Percentiles rank a stretch among this genome's conserved stretches.
phyloP scores from a whole-genome alignment of 1,284 basidiomycete genomes.

The Apiotrichum siamense region DNA sequence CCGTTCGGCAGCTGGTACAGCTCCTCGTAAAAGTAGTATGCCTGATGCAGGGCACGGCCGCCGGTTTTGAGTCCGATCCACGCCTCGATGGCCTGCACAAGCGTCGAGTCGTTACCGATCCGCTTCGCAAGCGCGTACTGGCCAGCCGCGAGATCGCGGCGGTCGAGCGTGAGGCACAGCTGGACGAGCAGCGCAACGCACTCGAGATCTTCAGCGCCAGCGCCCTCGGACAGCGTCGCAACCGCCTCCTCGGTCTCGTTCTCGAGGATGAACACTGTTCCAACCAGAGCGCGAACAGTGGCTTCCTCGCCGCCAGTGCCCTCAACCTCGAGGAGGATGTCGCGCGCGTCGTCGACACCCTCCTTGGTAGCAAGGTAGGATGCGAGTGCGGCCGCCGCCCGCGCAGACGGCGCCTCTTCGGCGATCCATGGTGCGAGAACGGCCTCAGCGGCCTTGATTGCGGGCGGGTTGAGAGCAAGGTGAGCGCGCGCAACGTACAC shows the following conservation, averaged over 20 bases:
- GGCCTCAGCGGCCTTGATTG: conserved; percentile 55
- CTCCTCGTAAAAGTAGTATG: conserved; percentile 84
- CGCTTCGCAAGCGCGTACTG: conserved; percentile 72
- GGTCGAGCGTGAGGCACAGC: conserved; percentile 75
- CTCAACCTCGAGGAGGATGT: conserved; percentile 77
- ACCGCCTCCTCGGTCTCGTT: conserved; percentile 85
- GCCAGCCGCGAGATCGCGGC: conserved; percentile 76
- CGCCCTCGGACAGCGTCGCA: conserved; percentile 68
- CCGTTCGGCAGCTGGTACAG: conserved; percentile 79
- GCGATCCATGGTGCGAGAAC: conserved; percentile 45
- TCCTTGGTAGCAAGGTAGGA: conserved; percentile 51
- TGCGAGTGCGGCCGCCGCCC: conserved; percentile 66
- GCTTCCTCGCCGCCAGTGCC: conserved; percentile 60
- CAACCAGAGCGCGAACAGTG: conserved; percentile 68
- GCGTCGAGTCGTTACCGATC: conserved; percentile 80
- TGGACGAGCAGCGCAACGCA: conserved; percentile 75
- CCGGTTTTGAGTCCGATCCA: conserved; percentile 70
- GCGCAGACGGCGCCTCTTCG: conserved; percentile 58
- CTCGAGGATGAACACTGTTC: conserved; percentile 72
- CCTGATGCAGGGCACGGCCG: conserved; percentile 51
- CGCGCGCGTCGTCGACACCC: conserved; percentile 72
- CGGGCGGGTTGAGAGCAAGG: conserved; percentile 65
- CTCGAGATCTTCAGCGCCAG: conserved; percentile 70
- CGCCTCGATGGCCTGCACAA: conserved; percentile 84
- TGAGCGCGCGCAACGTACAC: conserved; percentile 78